These are phyloP conservation scores for Xylaria sp. DNA, from an alignment of 2,329 filamentous ascomycete genomes.

Conservation along the genomic window DNA sequence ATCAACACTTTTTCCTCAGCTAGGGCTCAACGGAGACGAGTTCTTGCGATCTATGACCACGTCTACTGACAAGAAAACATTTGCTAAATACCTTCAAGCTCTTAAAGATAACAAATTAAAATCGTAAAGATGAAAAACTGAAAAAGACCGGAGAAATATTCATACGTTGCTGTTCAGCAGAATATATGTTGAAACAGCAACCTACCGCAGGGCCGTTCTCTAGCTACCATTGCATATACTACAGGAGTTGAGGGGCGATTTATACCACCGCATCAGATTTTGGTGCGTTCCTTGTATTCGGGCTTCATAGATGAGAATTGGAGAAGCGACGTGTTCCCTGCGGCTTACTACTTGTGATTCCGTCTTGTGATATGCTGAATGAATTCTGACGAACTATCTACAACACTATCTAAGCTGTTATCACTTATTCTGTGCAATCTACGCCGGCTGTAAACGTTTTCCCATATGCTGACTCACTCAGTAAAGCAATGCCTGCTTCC, in stretches of 20 bases:
- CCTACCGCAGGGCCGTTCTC: conserved; percentile 24
- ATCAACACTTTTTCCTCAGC: conserved; percentile 69
- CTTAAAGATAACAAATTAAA: conserved; percentile 59
- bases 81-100: conserved; percentile 72
- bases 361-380: background rate
- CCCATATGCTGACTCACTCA: no score
- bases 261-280: conserved; percentile 47
- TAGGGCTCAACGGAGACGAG: conserved; percentile 71
- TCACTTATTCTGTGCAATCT: background rate
- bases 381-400: no score
- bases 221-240: conserved; percentile 45
- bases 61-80: conserved; percentile 68
- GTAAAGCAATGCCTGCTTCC: no score
- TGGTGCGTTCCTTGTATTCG: conserved; percentile 39
- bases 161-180: conserved; percentile 5
- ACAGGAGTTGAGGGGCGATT: conserved; percentile 46
- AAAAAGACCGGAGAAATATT: background rate
- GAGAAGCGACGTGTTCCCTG: conserved; percentile 32
- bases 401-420: background rate
- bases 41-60: conserved; percentile 70
- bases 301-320: conserved; percentile 43
- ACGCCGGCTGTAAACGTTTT: background rate
- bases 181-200: conserved; percentile 27
- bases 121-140: conserved; percentile 6
- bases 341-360: background rate